Conservation (phyloP, 345 rosid genomes). For the Populus tremula region DNA sequence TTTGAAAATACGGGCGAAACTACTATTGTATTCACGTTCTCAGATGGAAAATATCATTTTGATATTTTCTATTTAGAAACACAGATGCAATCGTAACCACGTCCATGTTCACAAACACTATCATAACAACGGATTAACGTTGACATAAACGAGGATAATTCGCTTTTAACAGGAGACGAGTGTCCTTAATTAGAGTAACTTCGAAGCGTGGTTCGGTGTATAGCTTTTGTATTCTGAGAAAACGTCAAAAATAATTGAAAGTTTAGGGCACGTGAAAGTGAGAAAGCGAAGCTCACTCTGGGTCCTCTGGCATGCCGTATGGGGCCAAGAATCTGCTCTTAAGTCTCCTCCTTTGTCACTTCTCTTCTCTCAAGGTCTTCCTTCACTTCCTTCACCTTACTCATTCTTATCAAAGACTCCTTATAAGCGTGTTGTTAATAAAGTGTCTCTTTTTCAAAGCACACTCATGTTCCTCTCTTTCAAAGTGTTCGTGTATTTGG, state of each 20-base stretch:
- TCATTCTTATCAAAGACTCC: background rate
- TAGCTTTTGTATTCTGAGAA: constrained; percentile 1
- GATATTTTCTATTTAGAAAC: no score
- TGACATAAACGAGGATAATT: background rate
- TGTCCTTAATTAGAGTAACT: constrained; percentile 1
- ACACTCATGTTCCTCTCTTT: background rate
- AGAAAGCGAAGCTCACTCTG: background rate
- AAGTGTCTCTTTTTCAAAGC: constrained; percentile 13
- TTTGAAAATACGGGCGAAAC: no score
- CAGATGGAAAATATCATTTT: no score
- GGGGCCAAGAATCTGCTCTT: constrained; percentile 24
- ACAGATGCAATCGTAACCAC: no score
- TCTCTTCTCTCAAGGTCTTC: background rate
- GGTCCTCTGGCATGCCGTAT: constrained; percentile 10
- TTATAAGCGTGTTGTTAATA: background rate
- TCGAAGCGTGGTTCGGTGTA: constrained; percentile 3
- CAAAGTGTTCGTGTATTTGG: background rate
- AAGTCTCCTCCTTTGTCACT: background rate
- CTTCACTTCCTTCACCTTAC: background rate
- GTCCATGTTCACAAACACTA: no score
- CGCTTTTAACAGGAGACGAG: background rate
- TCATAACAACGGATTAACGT: background rate
- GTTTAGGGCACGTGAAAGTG: constrained; percentile 32
- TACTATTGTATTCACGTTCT: no score
- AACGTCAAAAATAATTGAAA: background rate